phyloP scores from a whole-genome alignment of 495 filamentous ascomycete genomes.

The Aspergillus leporis region DNA sequence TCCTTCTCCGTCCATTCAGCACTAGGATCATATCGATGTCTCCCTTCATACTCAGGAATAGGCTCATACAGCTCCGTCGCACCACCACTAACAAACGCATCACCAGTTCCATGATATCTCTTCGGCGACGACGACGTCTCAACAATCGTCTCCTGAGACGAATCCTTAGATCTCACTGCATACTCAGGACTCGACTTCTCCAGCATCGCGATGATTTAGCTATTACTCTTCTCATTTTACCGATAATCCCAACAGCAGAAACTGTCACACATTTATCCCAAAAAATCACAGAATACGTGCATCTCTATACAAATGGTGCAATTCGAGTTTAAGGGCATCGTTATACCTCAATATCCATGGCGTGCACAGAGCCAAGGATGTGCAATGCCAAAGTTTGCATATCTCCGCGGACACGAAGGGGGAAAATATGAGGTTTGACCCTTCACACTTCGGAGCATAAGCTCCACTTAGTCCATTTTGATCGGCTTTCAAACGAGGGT shows the following conservation, averaged over 20 bases:
- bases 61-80: constrained; percentile 4
- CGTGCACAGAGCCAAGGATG: not conserved
- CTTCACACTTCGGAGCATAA: too few species aligned
- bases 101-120: not conserved
- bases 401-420: not conserved
- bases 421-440: not conserved
- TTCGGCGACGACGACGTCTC: not conserved
- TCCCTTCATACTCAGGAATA: constrained; percentile 37
- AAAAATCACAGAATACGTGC: not conserved
- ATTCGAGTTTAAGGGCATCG: not conserved
- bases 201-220: not conserved
- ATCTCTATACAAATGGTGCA: not conserved
- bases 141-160: not conserved
- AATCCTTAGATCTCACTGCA: not conserved
- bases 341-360: not conserved
- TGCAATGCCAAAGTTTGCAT: constrained; percentile 1
- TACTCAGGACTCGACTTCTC: not conserved
- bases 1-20: constrained; percentile 61
- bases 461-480: too few species aligned
- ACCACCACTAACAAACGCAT: not conserved
- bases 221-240: not conserved
- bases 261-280: not conserved
- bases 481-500: too few species aligned
- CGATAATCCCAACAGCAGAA: not conserved
- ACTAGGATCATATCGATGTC: constrained; percentile 56